Conservation (phyloP, 2,329 filamentous ascomycete genomes). For the Beauveria asiatica region DNA sequence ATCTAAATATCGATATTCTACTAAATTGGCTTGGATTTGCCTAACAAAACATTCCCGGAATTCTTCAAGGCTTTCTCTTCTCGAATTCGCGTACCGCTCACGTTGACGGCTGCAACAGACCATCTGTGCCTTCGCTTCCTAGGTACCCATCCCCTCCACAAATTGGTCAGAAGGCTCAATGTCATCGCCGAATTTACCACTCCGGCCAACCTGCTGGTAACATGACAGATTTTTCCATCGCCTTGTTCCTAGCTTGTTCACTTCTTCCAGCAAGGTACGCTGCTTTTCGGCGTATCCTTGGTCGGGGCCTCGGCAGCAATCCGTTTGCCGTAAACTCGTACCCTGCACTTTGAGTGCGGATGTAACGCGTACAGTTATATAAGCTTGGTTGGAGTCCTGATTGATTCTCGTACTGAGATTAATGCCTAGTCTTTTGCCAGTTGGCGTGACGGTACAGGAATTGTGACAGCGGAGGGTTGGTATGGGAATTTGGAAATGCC, state of each 20-base stretch:
- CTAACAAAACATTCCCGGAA: too few relatives aligned
- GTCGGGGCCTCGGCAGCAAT: neutral
- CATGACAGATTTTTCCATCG: neutral
- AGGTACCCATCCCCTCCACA: constrained; percentile 78
- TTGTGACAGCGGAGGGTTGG: too few relatives aligned
- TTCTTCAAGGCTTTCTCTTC: too few relatives aligned
- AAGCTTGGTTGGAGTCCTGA: too few relatives aligned
- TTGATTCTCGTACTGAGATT: too few relatives aligned
- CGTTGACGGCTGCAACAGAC: neutral
- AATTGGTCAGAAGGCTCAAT: constrained; percentile 35
- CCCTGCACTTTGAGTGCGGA: neutral
- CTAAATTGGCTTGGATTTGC: too few relatives aligned
- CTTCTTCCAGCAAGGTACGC: neutral
- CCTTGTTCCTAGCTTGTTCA: neutral
- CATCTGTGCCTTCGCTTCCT: constrained; percentile 49
- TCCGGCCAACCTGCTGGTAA: constrained; percentile 8
- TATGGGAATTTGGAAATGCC: too few relatives aligned
- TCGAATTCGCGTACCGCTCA: neutral
- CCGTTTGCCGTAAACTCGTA: neutral
- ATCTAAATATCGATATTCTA: too few relatives aligned
- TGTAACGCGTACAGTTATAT: too few relatives aligned
- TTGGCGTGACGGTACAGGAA: too few relatives aligned
- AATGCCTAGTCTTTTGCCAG: too few relatives aligned
- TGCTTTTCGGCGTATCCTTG: neutral
- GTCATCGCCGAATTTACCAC: constrained; percentile 4